Base-by-base conservation (phyloP, 2,329 filamentous ascomycete genomes). In the Plenodomus lindquistii region DNA sequence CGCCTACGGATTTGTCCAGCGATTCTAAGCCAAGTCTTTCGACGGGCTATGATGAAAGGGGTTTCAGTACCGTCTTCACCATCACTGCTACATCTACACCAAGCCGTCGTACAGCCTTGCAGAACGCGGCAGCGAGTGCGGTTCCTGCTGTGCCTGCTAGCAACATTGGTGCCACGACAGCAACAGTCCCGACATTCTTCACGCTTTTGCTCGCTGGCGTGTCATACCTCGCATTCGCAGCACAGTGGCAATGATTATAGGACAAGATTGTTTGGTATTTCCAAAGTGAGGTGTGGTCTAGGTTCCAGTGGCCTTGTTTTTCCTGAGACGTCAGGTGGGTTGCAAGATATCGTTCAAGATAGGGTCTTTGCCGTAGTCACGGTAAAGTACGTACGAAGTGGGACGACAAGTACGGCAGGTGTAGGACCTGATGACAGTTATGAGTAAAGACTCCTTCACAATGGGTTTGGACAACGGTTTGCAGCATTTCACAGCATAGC, bases 1-100 rank as follows among this genome's bases (percentile, higher is more conserved):
- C 52, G 51, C 65, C 54, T 45, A 62, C 57, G 63, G 62, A 35
- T 49, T 66, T 55, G 15, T 59, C 62, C 63, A 61, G 56, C 57
- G 63, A 48, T 50, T 63, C 61, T 69, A 59, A 62, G 43, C 50
- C 53, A 15, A 10, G 79, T 52, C 66, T 72, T 17, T 65, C 76
- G 39, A 81, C 77, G 6, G 66, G 71, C 13, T 81, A 73, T 59
- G 71, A 82, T 59, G 63, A 79, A 24, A 73, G 74, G 54, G 78
- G 79, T 27, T 81, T 82, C 63, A 72, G 73, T 21, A 81, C 77
- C 1, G 73, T 78, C 1, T 69, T 72, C 47, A 77, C 75, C 6
- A 47, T 55, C 22, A 56, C 57, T 35, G 50, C 56, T 11, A 44
- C 50, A 37, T 52, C 54, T 15, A 59, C 57, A 2, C 43, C 50